These are phyloP conservation scores for Mycosphaerella sp. DNA, from an alignment of 2,329 filamentous ascomycete genomes.

Conservation along the genomic window DNA sequence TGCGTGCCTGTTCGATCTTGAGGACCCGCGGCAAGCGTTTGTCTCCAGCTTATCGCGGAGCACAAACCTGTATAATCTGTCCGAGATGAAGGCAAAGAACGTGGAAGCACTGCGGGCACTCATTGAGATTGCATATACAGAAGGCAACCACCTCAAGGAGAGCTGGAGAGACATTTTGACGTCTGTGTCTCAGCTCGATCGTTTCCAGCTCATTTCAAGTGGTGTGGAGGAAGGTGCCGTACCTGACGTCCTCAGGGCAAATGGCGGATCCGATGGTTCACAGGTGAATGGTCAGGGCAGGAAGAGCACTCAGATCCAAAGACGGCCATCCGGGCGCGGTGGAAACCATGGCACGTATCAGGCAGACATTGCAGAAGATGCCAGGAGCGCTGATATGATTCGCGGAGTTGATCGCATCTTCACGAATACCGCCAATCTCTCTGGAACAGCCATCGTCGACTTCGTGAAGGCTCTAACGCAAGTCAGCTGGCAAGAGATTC, in stretches of 20 bases:
- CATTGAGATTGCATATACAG: slow-evolving; percentile 84
- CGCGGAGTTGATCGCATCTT: slow-evolving; percentile 94
- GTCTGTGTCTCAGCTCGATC: slow-evolving; percentile 91
- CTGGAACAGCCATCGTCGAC: slow-evolving; percentile 88
- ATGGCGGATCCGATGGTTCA: slow-evolving; percentile 15
- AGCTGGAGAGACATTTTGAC: slow-evolving; percentile 96
- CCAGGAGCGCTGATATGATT: slow-evolving; percentile 85
- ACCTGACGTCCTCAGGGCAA: slow-evolving; percentile 80
- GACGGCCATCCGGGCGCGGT: slow-evolving; percentile 44
- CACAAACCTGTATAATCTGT: slow-evolving; percentile 91
- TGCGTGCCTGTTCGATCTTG: slow-evolving; percentile 85
- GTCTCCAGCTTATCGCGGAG: slow-evolving; percentile 88
- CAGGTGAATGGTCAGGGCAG: slow-evolving; percentile 18
- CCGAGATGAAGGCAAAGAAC: slow-evolving; percentile 93
- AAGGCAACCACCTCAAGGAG: slow-evolving; percentile 79
- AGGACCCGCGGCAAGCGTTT: slow-evolving; percentile 91
- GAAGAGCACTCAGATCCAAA: slow-evolving; percentile 51
- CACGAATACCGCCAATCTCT: slow-evolving; percentile 88
- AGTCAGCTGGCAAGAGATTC: slow-evolving; percentile 98
- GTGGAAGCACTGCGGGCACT: slow-evolving; percentile 89
- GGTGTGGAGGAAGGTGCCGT: slow-evolving; percentile 90
- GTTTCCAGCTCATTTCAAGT: slow-evolving; percentile 88
- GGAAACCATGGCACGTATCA: slow-evolving; percentile 47
- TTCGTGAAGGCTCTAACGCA: slow-evolving; percentile 90
- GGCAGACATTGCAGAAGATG: slow-evolving; percentile 82